Percentiles rank a stretch among this genome's conserved stretches.
These are phyloP conservation scores for Monosporozyma servazzii DNA, from an alignment of 805 yeast genomes.

Conservation along the genomic window DNA sequence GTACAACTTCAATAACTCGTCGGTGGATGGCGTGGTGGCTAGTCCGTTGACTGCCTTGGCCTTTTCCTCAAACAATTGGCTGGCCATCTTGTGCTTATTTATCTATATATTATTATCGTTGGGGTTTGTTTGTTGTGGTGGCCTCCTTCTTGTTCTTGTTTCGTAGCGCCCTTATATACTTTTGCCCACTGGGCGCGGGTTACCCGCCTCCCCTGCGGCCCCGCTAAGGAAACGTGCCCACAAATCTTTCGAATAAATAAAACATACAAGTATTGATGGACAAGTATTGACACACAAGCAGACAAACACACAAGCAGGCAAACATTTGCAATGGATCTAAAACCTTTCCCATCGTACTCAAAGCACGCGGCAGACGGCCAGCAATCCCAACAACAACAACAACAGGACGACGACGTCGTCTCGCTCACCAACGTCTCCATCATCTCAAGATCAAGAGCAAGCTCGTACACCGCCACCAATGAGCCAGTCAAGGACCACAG, in stretches of 20 bases:
- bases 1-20: slow-evolving; percentile 78
- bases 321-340: slow-evolving; percentile 10
- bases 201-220: too few species aligned
- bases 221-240: too few species aligned
- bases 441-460: slow-evolving; percentile 4
- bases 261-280: too few species aligned
- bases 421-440: not conserved
- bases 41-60: slow-evolving; percentile 75
- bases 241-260: too few species aligned
- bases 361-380: not conserved
- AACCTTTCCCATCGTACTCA: slow-evolving; percentile 25
- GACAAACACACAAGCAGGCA: too few species aligned
- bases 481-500: slow-evolving; percentile 32
- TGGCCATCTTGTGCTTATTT: slow-evolving; percentile 23
- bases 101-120: too few species aligned
- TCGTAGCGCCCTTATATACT: too few species aligned
- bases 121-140: too few species aligned
- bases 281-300: too few species aligned
- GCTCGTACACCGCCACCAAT: slow-evolving; percentile 5
- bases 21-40: slow-evolving; percentile 71
- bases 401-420: not conserved
- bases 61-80: slow-evolving; percentile 33
- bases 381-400: too few species aligned
- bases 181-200: too few species aligned
- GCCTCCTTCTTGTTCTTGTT: too few species aligned